Evolutionary conservation across 2,329 filamentous ascomycete species (phyloP), one percentile per base, ranked within the genome.

Genomic region (Diaporthe vaccinii): DNA sequence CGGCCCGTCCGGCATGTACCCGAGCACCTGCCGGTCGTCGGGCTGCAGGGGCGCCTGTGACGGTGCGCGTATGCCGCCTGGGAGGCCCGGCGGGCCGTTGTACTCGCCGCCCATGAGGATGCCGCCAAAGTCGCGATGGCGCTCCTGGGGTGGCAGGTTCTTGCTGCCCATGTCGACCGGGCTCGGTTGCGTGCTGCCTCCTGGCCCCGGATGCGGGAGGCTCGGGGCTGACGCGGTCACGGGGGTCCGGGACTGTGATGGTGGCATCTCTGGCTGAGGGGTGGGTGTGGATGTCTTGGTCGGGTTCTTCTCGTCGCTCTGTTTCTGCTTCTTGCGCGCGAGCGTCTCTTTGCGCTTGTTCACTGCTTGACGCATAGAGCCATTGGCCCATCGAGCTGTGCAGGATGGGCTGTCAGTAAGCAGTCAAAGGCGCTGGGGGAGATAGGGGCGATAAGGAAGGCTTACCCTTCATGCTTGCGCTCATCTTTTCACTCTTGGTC

Each of bases 401-500:
- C 31, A 55, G 25, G 57, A 59, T 58, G 67, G 15, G 14, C 9
- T 34, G 44, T 73, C 28, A 73, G 59, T 44, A 22, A 7, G 36
- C 46, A 34, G 44, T 20, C 25, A 34, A 6, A 20, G 34, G 17
- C 5, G 10, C 2, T 28, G 2, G 58, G 28, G 17, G 5, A 9
- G 3, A 22, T 5, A 22, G 34, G 6, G 17, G 0, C 25, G 31
- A 4, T 28, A 44, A 14, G 14, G 20, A 36, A 22, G n/a, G 82
- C 87, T 84, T 84, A 91, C 90, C 89, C 84, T 91, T 91, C 90
- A 92, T 92, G 3, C 89, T 91, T 25, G 87, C 87, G n/a, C 88
- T 90, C 90, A 92, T 91, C 85, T 92, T 92, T 83, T 92, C 90
- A 41, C 89, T 91, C 83, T 92, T 92, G 65, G 89, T 91, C 89